Percentiles rank a stretch among this genome's conserved stretches.
These are phyloP conservation scores for Penicillium italicum DNA, from an alignment of 2,329 filamentous ascomycete species.

Conservation along the genomic window DNA sequence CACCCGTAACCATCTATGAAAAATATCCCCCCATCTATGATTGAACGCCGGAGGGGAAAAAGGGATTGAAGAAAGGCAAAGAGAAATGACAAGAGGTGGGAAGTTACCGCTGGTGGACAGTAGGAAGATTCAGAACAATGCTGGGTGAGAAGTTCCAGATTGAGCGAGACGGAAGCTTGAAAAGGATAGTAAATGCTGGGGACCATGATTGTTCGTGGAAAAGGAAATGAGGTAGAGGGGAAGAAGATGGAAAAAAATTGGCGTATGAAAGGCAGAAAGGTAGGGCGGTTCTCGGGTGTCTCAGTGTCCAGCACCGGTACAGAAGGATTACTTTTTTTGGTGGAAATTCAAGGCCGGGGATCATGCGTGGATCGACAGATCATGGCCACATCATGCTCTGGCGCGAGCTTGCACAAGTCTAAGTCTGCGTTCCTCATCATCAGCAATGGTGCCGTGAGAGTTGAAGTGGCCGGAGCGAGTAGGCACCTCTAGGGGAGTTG, in stretches of 20 bases:
- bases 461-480: conserved; percentile 27
- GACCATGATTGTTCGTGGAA: neutral
- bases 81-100: neutral
- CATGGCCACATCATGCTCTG: conserved; percentile 22
- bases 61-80: conserved; percentile 11
- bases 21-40: conserved; percentile 13
- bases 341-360: neutral
- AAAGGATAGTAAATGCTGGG: neutral
- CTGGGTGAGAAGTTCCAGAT: neutral
- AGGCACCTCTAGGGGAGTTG: conserved; percentile 28
- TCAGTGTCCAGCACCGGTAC: conserved; percentile 21
- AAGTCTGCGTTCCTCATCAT: conserved; percentile 41
- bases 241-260: neutral
- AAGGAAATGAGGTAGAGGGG: neutral
- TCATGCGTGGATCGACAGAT: neutral
- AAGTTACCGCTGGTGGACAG: neutral
- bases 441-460: conserved; percentile 27
- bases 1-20: conserved; percentile 1
- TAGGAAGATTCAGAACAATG: neutral
- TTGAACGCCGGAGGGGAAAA: conserved; percentile 15
- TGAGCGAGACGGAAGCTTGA: neutral
- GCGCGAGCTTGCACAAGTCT: conserved; percentile 41
- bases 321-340: conserved; percentile 8
- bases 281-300: neutral
- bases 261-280: neutral